Percentiles rank a stretch among this genome's conserved stretches.
phyloP scores from a whole-genome alignment of 306 rosid species.

The Fagus sylvatica region DNA sequence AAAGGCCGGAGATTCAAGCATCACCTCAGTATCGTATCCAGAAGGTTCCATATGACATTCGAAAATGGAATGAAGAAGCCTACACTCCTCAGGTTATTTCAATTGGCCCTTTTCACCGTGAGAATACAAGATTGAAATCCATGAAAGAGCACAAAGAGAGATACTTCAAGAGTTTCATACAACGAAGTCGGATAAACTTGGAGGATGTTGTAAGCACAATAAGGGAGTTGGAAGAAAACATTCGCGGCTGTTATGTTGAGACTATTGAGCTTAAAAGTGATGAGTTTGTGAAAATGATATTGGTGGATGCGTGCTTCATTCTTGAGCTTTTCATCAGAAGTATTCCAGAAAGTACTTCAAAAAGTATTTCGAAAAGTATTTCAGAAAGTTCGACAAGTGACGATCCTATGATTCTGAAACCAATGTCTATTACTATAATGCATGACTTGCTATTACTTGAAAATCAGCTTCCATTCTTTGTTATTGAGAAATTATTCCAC shows the following conservation, averaged over 20 bases:
- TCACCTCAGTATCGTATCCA: not conserved
- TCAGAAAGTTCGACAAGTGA: not conserved
- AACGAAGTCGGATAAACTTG: not conserved
- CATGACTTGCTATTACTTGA: slow-evolving; percentile 2
- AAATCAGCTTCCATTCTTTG: slow-evolving; percentile 23
- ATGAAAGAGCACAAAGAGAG: not conserved
- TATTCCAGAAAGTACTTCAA: no score
- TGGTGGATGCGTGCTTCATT: slow-evolving; percentile 15
- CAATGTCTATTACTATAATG: accelerated
- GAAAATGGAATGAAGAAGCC: not conserved
- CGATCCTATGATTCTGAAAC: no score
- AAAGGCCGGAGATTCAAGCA: not conserved
- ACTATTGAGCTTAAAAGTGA: not conserved
- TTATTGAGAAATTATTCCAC: not conserved
- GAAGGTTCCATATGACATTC: not conserved
- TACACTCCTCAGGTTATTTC: slow-evolving; percentile 6
- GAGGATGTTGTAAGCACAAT: not conserved
- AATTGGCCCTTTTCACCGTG: slow-evolving; percentile 12
- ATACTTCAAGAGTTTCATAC: not conserved
- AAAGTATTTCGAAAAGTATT: no score
- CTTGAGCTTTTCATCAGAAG: not conserved
- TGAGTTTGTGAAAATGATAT: slow-evolving; percentile 8
- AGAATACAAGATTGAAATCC: not conserved
- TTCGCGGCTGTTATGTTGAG: not conserved
- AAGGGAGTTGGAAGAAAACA: not conserved